Base-by-base conservation (phyloP, 140 eudicot genomes). In the Cichorium intybus region DNA sequence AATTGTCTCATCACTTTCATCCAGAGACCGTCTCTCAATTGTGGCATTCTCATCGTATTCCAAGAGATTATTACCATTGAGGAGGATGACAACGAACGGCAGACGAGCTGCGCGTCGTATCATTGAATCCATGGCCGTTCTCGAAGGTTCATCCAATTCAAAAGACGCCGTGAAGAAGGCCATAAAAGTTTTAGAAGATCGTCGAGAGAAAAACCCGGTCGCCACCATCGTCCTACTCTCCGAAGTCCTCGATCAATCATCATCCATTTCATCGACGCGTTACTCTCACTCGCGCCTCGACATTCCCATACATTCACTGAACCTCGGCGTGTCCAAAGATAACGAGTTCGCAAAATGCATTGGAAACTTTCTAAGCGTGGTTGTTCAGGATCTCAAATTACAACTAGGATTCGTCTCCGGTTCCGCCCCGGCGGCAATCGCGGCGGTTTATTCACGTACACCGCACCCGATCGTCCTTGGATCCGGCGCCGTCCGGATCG, bases 21-120 rank as follows among this genome's bases (percentile, higher is more conserved):
- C 99, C 0, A 57, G 77, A 11, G 99, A 92, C 62, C 84, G 99
- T 0, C 57, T 92, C 0, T 88, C 99, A 8, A 83, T 92, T 24
- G 99, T 92, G 2, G 96, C 93, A 2, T 92, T 85, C 73, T 83
- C 96, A 23, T 60, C 93, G 5, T 62, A 80, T 12, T 85, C 99
- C 0, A 87, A 83, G 57, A 54, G 99, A 56, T 35, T 92, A 59
- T 29, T 88, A 31, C 96, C 95, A 1, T 64, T 92, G 50, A 56
- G 93, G 17, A 65, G 96, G 15, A 92, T 92, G 99, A 85, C 87
- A 3, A 62, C 86, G 0, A 56, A 31, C 3, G 99, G 99, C 10
- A 60, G 79, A 11, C 69, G 90, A 27, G 51, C 84, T 0, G 96
- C 95, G 21, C 86, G 99, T 9, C 78, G 97, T 4, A 83, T 88